Base-by-base conservation (phyloP, 495 filamentous ascomycete species). In the Amniculicola lignicola region DNA sequence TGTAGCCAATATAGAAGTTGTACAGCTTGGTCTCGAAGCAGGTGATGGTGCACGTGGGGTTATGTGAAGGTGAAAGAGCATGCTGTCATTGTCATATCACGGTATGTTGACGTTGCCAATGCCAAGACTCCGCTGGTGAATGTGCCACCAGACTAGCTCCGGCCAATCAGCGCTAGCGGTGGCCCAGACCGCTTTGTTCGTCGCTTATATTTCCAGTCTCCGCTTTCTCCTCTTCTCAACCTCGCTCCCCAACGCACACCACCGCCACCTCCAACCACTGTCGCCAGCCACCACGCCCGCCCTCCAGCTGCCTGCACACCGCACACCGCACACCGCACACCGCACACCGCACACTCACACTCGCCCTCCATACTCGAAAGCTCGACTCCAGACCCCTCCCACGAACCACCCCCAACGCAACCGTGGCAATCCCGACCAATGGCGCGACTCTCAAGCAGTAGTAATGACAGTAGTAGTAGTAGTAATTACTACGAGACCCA, bases 391-490 rank as follows among this genome's bases (percentile, higher is more conserved):
- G n/a, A n/a, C n/a, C 37, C 45, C 33, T 12, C 33, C 53, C 22
- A 29, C 12, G 46, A 49, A 48, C 57, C 40, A 28, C 19, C 22
- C 22, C 48, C 23, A 48, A 45, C 49, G 66, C 61, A 66, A 71
- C 59, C 67, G 65, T 72, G 71, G 70, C 70, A 72, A 61, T 60
- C 22, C 42, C 15, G 37, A 62, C 49, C 56, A 70, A 74, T 74
- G 72, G 69, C 71, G 58, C 55, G 60, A 52, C 58, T 55, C 37
- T 49, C 51, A 21, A 81, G 79, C 71, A 77, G 77, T 67, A 81
- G 73, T 75, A 41, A 52, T 42, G 81, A 74, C 73, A 82, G 75
- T 73, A 82, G 74, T 81, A 84, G 78, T 84, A 88, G 77, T 82
- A 84, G 74, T 82, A 82, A 80, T 74, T 77, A 81, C 67, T 72